Base-by-base conservation (phyloP, 225 moss, liverwort and hornwort genomes). In the Neckera pumila region DNA sequence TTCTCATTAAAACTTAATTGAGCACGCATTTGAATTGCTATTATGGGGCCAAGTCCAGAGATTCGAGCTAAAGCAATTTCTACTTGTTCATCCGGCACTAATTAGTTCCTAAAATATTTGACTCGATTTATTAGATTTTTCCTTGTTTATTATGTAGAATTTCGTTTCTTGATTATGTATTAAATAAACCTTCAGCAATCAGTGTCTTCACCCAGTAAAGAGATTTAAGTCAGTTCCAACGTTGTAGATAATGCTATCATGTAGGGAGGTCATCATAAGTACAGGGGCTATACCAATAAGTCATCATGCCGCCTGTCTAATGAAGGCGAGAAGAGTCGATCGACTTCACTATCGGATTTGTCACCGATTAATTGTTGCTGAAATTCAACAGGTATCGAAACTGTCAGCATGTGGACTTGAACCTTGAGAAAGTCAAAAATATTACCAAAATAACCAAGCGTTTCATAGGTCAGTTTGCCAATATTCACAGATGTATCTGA, bases 291-390 rank as follows among this genome's bases (percentile, higher is more conserved):
- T 97, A 98, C 98, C 95, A 89, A 91, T 28, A 87, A 93, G 80
- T 99, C 99, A 85, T 96, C 97, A 79, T 94, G 96, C 84, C 92
- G 70, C 56, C 88, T 84, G 62, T 93, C 96, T 88, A 96, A 89
- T 77, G 96, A 93, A 80, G 95, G 96, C 83, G 97, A 95, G 87
- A 99, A 99, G 34, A 96, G 92, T 80, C 88, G 94, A 90, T 96
- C 93, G 82, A 96, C 95, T 87, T 96, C 97, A 85, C 84, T 93
- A 49, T 99, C 96, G 64, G 96, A 95, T 88, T 96, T 94, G 87
- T 94, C 93, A 71, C 99, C 99, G 89, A 96, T 97, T 84, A 99
- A 85, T 89, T 94, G 94, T 99, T 99, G 96, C 99, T 99, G 95
- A 77, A 90, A 88, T 87, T 89, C 79, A 88, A 91, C 56, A 87